Percentiles rank a stretch among this genome's conserved stretches.
Conservation (phyloP, 176 grass and related monocot genomes). For the Paspalum notatum region DNA sequence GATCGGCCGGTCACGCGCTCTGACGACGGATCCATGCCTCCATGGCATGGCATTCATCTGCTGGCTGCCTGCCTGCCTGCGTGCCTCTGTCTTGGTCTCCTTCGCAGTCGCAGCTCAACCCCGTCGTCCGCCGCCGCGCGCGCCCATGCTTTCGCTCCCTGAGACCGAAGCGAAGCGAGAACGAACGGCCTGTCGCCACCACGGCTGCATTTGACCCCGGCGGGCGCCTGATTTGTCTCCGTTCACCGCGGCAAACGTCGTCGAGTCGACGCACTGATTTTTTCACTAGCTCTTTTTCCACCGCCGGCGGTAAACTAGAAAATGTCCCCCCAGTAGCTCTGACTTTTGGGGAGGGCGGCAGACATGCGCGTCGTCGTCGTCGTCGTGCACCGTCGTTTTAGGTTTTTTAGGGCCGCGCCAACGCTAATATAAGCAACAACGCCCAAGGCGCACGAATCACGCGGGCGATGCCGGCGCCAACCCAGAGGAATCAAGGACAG, state of each 20-base stretch:
- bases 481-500: constrained; percentile 34
- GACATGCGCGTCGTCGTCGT: neutral
- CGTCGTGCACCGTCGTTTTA: no score
- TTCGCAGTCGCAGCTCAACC: neutral
- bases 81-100: neutral
- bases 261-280: neutral
- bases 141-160: neutral
- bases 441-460: constrained; percentile 34
- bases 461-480: constrained; percentile 7
- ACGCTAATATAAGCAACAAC: no score
- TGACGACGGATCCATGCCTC: neutral
- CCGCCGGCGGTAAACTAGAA: neutral
- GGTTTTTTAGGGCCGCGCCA: neutral
- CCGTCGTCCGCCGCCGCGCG: neutral
- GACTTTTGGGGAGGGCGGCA: constrained; percentile 7
- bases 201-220: constrained; percentile 28
- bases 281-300: neutral
- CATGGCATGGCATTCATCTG: neutral
- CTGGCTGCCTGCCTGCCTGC: neutral
- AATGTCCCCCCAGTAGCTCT: constrained; percentile 11
- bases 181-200: constrained; percentile 19
- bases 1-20: neutral
- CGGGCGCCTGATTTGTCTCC: neutral
- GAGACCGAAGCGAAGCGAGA: neutral
- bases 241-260: constrained; percentile 10